Base-by-base conservation (phyloP, 192 early-diverging fungal species). In the Lobosporangium transversale region DNA sequence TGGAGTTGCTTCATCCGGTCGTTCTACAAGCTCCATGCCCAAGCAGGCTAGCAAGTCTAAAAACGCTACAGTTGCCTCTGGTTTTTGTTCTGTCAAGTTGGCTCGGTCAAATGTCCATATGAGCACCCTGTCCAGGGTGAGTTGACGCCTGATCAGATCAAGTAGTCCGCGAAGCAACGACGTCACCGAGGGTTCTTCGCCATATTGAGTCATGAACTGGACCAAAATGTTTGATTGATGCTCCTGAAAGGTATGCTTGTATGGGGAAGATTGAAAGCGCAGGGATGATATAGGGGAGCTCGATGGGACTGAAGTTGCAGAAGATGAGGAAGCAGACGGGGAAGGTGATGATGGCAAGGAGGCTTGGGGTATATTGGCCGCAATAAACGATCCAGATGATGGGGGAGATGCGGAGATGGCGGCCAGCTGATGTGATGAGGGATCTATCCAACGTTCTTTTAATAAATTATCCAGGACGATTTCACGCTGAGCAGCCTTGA, bases 61-160 rank as follows among this genome's bases (percentile, higher is more conserved):
- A 43, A 76, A 76, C 7, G 73, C 73, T 0, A 62, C 47, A 4
- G 73, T 61, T 2, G 54, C 65, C 17, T 67, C 73, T 40, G 58
- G 51, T 21, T 58, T 66, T n/a, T 76, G 73, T 11, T 76, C 73
- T 15, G 73, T 76, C 23, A 76, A 31, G 43, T 76, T 76, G 10
- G 73, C 73, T 8, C 73, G 27, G 21, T 76, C 73, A 26, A 76
- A 51, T 3, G 64, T 76, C 73, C 64, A 76, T 1, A 65, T 32
- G 10, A 66, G 52, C 6, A 76, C 59, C 14, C 12, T 61, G 15
- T 45, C 6, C 23, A 60, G 37, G 6, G 58, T 66, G 8, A 76
- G n/a, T 15, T 76, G 73, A 9, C 58, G 40, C 2, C 64, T 51
- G 29, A 55, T 52, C 53, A 76, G 42, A 14, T 76, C 48, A 11